A percentile compares a stretch with the other conserved stretches of the same genome.
phyloP scores from a whole-genome alignment of 1,284 basidiomycete species.

The Leccinum subrobustum region DNA sequence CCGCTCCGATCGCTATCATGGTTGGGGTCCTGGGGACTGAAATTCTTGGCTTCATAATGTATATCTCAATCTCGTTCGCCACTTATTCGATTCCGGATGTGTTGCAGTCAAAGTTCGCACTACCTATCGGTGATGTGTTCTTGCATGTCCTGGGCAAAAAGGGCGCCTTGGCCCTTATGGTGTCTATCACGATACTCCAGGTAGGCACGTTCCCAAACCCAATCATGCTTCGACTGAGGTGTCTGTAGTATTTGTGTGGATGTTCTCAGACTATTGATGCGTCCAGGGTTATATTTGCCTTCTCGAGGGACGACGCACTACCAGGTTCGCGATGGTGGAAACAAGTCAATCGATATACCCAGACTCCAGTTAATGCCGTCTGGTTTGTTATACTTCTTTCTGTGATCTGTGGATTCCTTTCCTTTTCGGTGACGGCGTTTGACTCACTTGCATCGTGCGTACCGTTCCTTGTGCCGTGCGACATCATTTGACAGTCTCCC shows the following conservation, averaged over 20 bases:
- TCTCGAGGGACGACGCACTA: constrained; percentile 65
- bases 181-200: constrained; percentile 62
- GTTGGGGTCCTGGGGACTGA: constrained; percentile 56
- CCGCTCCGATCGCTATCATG: constrained; percentile 75
- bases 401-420: constrained; percentile 57
- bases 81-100: constrained; percentile 51
- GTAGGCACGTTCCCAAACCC: constrained; percentile 29
- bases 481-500: not conserved
- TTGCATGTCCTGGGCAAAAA: constrained; percentile 57
- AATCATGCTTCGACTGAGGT: not conserved
- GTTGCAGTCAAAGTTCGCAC: constrained; percentile 45
- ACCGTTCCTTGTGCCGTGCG: not conserved
- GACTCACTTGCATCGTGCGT: constrained; percentile 60
- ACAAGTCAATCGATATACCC: constrained; percentile 49
- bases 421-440: constrained; percentile 59
- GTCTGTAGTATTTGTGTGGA: constrained; percentile 44
- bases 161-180: constrained; percentile 66
- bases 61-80: constrained; percentile 64
- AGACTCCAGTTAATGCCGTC: constrained; percentile 66
- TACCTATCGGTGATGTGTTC: constrained; percentile 69
- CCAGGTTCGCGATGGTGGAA: constrained; percentile 67
- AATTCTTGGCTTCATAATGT: constrained; percentile 60
- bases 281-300: constrained; percentile 73
- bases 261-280: constrained; percentile 68
- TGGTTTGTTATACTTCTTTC: constrained; percentile 62